Conservation (phyloP, 2,329 filamentous ascomycete genomes). For the Lachnellula occidentalis region DNA sequence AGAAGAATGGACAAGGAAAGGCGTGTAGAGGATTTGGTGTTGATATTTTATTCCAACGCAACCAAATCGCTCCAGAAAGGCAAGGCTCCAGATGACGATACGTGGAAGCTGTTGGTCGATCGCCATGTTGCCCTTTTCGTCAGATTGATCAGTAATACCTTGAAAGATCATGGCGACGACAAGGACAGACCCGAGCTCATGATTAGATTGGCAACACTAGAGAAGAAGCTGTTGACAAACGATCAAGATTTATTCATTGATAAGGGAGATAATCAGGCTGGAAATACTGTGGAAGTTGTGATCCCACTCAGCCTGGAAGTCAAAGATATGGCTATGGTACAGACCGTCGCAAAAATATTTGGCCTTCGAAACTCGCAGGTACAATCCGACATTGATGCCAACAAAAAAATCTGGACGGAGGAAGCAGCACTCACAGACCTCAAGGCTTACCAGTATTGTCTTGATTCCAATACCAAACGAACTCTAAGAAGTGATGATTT, state of each 20-base stretch:
- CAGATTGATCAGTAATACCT: conserved; percentile 71
- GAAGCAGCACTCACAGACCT: conserved; percentile 85
- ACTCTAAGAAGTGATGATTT: conserved; percentile 84
- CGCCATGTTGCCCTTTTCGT: conserved; percentile 93
- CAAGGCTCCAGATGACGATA: conserved; percentile 71
- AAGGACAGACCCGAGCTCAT: conserved; percentile 82
- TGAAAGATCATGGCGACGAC: conserved; percentile 80
- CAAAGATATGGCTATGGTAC: conserved; percentile 93
- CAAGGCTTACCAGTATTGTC: conserved; percentile 85
- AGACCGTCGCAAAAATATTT: conserved; percentile 82
- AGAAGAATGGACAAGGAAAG: conserved; percentile 92
- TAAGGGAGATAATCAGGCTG: conserved; percentile 50
- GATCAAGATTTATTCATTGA: conserved; percentile 78
- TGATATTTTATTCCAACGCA: conserved; percentile 94
- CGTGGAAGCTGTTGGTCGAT: conserved; percentile 88
- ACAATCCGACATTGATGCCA: conserved; percentile 79
- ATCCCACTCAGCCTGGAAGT: conserved; percentile 85
- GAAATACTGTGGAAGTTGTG: conserved; percentile 71
- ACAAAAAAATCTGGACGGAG: conserved; percentile 81
- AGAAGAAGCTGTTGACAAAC: conserved; percentile 89
- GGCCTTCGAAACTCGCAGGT: conserved; percentile 71
- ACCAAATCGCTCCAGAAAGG: conserved; percentile 84
- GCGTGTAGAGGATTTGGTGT: conserved; percentile 82
- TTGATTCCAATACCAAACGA: conserved; percentile 71
- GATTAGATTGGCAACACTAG: conserved; percentile 70